Evolutionary conservation across 306 rosid genomes (phyloP), one percentile per base, ranked within the genome.

Genomic region (Vigna nakashimae): DNA sequence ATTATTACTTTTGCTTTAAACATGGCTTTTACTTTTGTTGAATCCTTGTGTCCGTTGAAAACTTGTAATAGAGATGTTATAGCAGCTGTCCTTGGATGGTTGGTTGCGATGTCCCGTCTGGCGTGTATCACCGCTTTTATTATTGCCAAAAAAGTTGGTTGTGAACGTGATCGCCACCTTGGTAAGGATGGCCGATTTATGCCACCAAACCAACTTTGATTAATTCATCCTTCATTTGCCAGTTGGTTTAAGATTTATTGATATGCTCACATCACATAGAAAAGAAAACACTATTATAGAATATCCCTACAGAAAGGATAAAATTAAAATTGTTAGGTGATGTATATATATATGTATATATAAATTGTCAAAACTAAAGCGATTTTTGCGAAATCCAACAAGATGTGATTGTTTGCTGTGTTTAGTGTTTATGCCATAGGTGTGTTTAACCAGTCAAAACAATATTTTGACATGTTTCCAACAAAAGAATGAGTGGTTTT

Each of bases 1-100:
- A 84, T 88, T 82, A 85, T 83, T 80, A 77, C 80, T 49, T 79
- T 59, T 77, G 87, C 88, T 85, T 73, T 68, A 56, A 42, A 56
- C 81, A 57, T 72, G 59, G 52, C 82, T 79, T 78, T 66, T 84
- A 59, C 79, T 73, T 76, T 80, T 87, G 79, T 15, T 79, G 78
- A 32, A 56, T 62, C 59, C 67, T 71, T 67, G 6, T 71, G 55
- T 46, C 73, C 58, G 58, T 60, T 58, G 81, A 49, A 81, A 69
- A 53, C 48, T 14, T 82, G 74, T 62, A 73, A 79, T 80, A 67
- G 79, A 82, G 75, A 69, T 80, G 84, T 72, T 50, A 70, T 67
- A 59, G 73, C 68, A 59, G 59, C 70, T 76, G 77, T 79, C 86
- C 22, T 64, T 11, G 16, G 50, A 45, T 69, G 82, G 82, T 78